Evolutionary conservation across 2,329 filamentous ascomycete genomes (phyloP).

Genomic region (Madurella mycetomatis): DNA sequence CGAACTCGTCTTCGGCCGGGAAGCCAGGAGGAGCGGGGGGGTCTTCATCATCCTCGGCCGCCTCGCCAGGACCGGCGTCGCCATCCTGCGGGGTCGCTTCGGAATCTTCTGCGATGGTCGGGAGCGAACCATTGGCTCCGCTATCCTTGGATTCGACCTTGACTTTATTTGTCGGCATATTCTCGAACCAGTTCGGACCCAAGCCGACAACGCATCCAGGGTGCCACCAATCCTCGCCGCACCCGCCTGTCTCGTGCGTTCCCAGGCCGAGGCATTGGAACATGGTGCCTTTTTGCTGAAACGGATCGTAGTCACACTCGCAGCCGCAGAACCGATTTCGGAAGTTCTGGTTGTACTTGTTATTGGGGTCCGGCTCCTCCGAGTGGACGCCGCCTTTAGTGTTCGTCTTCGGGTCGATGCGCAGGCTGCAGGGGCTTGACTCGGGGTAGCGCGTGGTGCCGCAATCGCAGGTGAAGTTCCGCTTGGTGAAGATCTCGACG

Average conservation of each 20-base stretch:
- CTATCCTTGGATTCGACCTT: conserved; percentile 30
- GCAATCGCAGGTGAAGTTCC: conserved; percentile 95
- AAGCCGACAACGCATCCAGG: conserved; percentile 85
- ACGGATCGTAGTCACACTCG: conserved; percentile 78
- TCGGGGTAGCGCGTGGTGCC: conserved; percentile 75
- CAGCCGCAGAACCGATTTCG: conserved; percentile 90
- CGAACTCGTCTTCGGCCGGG: conserved; percentile 82
- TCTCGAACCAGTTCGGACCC: conserved; percentile 66
- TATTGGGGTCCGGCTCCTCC: conserved; percentile 65
- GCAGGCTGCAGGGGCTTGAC: conserved; percentile 69
- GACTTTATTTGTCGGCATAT: conserved; percentile 34
- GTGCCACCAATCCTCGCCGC: conserved; percentile 97
- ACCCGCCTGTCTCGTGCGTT: conserved; percentile 74
- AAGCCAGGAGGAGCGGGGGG: conserved; percentile 78
- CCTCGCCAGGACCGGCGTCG: conserved; percentile 12
- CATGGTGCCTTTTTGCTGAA: conserved; percentile 93
- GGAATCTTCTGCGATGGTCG: conserved; percentile 48
- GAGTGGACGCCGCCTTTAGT: conserved; percentile 72
- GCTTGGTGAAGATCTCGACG: conserved; percentile 93
- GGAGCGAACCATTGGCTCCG: conserved; percentile 31
- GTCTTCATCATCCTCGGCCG: conserved; percentile 47
- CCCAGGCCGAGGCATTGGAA: conserved; percentile 92
- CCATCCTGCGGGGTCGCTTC: conserved; percentile 31
- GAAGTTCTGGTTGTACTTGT: conserved; percentile 96
- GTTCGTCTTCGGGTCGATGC: conserved; percentile 67